Evolutionary conservation across 2,329 filamentous ascomycete species (phyloP).

Genomic region (Scolecobasidium constrictum): DNA sequence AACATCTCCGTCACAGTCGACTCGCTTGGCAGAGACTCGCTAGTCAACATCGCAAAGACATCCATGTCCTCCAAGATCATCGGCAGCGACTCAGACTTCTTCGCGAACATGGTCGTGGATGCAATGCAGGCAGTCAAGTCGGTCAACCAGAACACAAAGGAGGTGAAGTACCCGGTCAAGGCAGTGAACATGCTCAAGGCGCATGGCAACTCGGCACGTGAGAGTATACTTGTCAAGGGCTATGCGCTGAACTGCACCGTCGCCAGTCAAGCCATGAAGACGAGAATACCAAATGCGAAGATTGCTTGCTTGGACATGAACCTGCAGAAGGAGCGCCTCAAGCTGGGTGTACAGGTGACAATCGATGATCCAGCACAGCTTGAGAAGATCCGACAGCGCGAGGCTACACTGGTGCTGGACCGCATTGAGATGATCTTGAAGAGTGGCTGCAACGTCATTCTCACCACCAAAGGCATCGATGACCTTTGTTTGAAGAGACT

Average conservation of each 20-base stretch:
- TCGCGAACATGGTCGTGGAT: constrained; percentile 93
- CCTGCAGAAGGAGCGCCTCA: constrained; percentile 97
- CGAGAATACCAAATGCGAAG: constrained; percentile 82
- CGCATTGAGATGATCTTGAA: constrained; percentile 96
- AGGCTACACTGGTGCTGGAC: constrained; percentile 87
- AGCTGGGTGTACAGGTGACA: constrained; percentile 95
- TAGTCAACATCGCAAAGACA: constrained; percentile 93
- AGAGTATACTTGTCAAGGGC: constrained; percentile 86
- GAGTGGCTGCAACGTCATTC: constrained; percentile 86
- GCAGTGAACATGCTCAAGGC: constrained; percentile 98
- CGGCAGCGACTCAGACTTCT: constrained; percentile 90
- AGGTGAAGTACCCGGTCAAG: constrained; percentile 96
- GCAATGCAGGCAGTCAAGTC: constrained; percentile 92
- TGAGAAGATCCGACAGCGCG: constrained; percentile 89
- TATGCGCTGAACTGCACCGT: constrained; percentile 99
- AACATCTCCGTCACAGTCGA: constrained; percentile 96
- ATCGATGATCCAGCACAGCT: constrained; percentile 95
- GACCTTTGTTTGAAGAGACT: constrained; percentile 92
- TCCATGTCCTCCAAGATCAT: constrained; percentile 99
- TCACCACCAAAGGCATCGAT: constrained; percentile 98
- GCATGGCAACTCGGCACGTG: constrained; percentile 81
- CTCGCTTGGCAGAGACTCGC: constrained; percentile 75
- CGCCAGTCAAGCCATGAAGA: constrained; percentile 95
- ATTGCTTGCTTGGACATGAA: constrained; percentile 98
- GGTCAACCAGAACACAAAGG: constrained; percentile 78